Evolutionary conservation across 768 basidiomycete species (phyloP), one percentile per base, ranked within the genome.

Genomic region (Termitomyces sp.): DNA sequence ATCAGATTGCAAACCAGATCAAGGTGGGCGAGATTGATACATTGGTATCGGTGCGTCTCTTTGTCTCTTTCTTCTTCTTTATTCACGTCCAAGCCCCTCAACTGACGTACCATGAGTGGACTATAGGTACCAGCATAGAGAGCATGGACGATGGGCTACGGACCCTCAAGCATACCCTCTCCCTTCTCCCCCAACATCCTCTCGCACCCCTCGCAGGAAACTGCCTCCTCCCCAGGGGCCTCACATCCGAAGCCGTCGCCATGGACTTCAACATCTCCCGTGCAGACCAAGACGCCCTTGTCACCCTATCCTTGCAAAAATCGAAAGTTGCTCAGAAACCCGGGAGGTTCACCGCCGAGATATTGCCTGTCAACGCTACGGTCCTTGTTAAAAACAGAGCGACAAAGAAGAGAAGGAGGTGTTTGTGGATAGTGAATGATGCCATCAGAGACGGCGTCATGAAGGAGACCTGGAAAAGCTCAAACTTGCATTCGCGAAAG

Each of bases 161-260:
- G 90, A 38, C 73, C 84, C 32, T 74, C 42, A 1, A 57, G 78
- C 57, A 79, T 86, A 7, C 74, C 83, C 52, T 81, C 86, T 12
- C 79, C 85, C 57, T 78, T 80, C 74, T 88, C 90, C 2, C 86
- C 90, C 24, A 79, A 81, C 51, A 79, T 95, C 50, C 80, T 91
- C 62, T 67, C 79, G 38, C 86, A 81, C 74, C 76, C 85, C 87
- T 90, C 65, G 84, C 93, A 2, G 84, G 84, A 60, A 93, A 95
- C 76, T 94, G 92, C 70, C 79, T 90, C 32, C 78, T 92, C 60
- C 92, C 92, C 48, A 94, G 94, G 92, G 94, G 94, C 39, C 88
- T 95, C 78, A 95, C 95, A 20, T 93, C 91, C n/a, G 94, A 96
- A 78, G 94, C 94, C 71, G 92, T 95, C 65, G 92, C 94, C 13